phyloP scores from a whole-genome alignment of 2,329 filamentous ascomycete genomes.

The Nigrograna mackinnonii region DNA sequence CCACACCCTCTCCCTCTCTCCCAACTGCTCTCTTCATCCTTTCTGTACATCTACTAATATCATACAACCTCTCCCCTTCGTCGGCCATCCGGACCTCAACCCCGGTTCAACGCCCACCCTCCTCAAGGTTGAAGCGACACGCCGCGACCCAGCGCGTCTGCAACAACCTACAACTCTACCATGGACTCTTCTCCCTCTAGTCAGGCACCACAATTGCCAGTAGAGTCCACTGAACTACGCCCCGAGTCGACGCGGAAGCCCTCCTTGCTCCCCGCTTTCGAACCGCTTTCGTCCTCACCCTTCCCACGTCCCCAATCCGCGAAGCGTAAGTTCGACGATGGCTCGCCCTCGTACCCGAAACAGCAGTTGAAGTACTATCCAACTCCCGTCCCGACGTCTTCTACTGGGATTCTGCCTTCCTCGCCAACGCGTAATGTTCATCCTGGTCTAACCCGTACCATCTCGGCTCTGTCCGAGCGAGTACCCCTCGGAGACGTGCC shows the following conservation, averaged over 20 bases:
- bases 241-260: slow-evolving; percentile 59
- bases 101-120: slow-evolving; percentile 25
- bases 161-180: slow-evolving; percentile 15
- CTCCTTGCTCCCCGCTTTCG: slow-evolving; percentile 76
- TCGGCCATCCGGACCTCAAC: slow-evolving; percentile 23
- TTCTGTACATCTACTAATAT: slow-evolving; percentile 3
- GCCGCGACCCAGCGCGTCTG: slow-evolving; percentile 31
- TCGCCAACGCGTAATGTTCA: slow-evolving; percentile 63
- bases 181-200: slow-evolving; percentile 38
- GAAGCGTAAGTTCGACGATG: slow-evolving; percentile 67
- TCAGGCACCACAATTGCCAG: slow-evolving; percentile 26
- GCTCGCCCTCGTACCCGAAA: slow-evolving; percentile 48
- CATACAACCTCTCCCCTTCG: slow-evolving; percentile 6
- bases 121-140: slow-evolving; percentile 25
- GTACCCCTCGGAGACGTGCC: slow-evolving; percentile 82
- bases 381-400: slow-evolving; percentile 91
- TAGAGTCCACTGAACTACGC: slow-evolving; percentile 26
- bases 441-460: slow-evolving; percentile 61
- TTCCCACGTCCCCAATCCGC: slow-evolving; percentile 64
- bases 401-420: slow-evolving; percentile 86
- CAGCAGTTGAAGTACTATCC: slow-evolving; percentile 74
- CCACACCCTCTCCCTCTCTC: slow-evolving; percentile 10
- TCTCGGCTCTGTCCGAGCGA: slow-evolving; percentile 70
- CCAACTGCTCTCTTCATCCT: slow-evolving; percentile 15
- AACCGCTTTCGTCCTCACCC: slow-evolving; percentile 78